Conservation (phyloP, 2,329 filamentous ascomycete genomes). For the Nemania sp. region DNA sequence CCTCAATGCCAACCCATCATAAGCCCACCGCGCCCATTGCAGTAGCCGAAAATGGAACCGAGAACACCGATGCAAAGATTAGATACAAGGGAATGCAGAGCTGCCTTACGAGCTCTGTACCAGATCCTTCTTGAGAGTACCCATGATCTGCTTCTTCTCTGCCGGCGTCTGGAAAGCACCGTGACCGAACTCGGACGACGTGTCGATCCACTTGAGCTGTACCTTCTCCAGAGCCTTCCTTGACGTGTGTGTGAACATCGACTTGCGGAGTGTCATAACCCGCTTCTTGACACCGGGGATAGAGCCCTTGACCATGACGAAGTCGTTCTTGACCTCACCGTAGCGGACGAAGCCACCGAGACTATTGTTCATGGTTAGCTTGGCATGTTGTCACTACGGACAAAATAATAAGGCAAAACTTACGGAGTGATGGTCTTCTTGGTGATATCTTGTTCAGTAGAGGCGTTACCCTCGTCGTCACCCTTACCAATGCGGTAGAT, state of each 20-base stretch:
- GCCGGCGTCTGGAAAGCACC: constrained; percentile 98
- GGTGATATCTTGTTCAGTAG: constrained; percentile 93
- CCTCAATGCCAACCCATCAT: constrained; percentile 41
- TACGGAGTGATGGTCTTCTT: constrained; percentile 99
- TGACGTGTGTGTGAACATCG: constrained; percentile 96
- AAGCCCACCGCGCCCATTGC: constrained; percentile 38
- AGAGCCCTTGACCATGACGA: constrained; percentile 95
- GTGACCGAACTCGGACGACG: constrained; percentile 99
- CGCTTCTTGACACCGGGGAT: constrained; percentile 99
- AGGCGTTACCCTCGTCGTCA: constrained; percentile 85
- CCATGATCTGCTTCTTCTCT: constrained; percentile 97
- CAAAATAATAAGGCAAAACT: constrained; percentile 48
- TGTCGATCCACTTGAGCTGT: constrained; percentile 99
- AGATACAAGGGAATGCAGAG: constrained; percentile 48
- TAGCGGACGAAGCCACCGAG: constrained; percentile 99
- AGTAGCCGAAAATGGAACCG: constrained; percentile 49
- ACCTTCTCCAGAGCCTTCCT: constrained; percentile 98
- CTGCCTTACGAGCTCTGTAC: constrained; percentile 50
- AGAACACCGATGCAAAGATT: constrained; percentile 60
- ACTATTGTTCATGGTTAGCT: constrained; percentile 57
- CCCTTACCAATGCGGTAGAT: constrained; percentile 98
- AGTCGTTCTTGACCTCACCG: constrained; percentile 99
- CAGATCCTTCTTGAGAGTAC: constrained; percentile 99
- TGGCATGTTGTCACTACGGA: not conserved
- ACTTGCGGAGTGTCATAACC: constrained; percentile 98